These are phyloP conservation scores for Adenanthera pavonina DNA, from an alignment of 306 rosid species.

Conservation along the genomic window DNA sequence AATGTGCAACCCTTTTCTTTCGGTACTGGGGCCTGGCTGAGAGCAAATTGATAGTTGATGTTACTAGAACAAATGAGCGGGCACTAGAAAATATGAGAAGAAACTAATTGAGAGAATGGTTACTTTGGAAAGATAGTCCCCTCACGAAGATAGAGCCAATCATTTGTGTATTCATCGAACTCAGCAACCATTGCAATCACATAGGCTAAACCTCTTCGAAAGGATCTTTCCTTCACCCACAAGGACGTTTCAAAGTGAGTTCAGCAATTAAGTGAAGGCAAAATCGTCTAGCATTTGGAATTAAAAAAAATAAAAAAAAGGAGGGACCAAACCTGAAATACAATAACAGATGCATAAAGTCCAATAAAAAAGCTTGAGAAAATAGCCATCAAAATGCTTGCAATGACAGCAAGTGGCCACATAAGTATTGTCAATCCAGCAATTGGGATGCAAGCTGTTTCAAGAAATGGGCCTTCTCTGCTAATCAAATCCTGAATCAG, in stretches of 20 bases:
- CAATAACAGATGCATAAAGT: conserved; percentile 73
- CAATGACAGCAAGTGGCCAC: conserved; percentile 87
- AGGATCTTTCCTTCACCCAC: conserved; percentile 78
- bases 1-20: conserved; percentile 55
- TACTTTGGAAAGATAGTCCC: conserved; percentile 84
- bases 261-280: conserved; percentile 21
- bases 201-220: conserved; percentile 72
- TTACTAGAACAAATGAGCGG: conserved; percentile 29
- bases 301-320: neutral
- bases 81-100: neutral
- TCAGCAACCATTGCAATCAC: conserved; percentile 90
- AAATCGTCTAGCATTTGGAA: conserved; percentile 8
- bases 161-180: conserved; percentile 87
- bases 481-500: conserved; percentile 63
- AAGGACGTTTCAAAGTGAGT: conserved; percentile 36
- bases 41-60: conserved; percentile 45
- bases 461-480: conserved; percentile 94
- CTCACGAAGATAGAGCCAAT: conserved; percentile 88
- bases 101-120: conserved; percentile 39
- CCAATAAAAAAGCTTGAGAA: conserved; percentile 75
- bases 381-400: conserved; percentile 64
- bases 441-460: conserved; percentile 84
- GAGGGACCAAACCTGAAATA: conserved; percentile 70
- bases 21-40: conserved; percentile 96
- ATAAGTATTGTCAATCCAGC: conserved; percentile 84